Conservation (phyloP, 306 rosid species). For the Lotus japonicus region DNA sequence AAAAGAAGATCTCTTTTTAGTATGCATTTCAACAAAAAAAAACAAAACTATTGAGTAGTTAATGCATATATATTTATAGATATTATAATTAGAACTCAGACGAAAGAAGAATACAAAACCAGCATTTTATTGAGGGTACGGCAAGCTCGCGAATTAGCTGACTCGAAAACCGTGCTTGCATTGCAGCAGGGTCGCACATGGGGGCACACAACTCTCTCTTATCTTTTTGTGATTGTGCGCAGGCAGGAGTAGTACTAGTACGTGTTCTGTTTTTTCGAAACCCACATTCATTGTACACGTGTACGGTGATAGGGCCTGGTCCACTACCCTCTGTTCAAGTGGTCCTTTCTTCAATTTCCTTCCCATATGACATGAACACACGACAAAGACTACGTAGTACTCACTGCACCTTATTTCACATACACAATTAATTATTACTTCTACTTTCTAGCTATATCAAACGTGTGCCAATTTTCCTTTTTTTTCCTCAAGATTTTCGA, state of each 20-base stretch:
- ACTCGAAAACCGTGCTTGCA: slow-evolving; percentile 17
- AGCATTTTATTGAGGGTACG: slow-evolving; percentile 20
- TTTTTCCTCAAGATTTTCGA: too few relatives aligned
- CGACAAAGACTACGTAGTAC: too few relatives aligned
- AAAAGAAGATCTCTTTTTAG: not conserved
- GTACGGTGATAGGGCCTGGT: slow-evolving; percentile 31
- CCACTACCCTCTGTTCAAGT: not conserved
- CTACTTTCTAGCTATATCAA: too few relatives aligned
- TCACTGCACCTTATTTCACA: too few relatives aligned
- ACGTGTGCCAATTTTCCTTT: not conserved
- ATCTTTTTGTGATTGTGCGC: slow-evolving; percentile 33
- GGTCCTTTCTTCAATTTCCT: slow-evolving; percentile 7
- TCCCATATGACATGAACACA: not conserved
- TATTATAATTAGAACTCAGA: too few relatives aligned
- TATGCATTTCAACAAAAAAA: too few relatives aligned
- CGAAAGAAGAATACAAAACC: too few relatives aligned
- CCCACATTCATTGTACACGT: slow-evolving; percentile 38
- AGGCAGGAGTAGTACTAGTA: not conserved
- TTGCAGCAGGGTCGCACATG: slow-evolving; percentile 49
- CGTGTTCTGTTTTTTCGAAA: slow-evolving; percentile 16
- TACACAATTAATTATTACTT: too few relatives aligned
- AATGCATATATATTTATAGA: too few relatives aligned
- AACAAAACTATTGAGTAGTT: too few relatives aligned
- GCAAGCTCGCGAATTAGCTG: not conserved
- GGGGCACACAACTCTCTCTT: not conserved